phyloP scores from a whole-genome alignment of 768 basidiomycete species.

The Boletus huronensis region DNA sequence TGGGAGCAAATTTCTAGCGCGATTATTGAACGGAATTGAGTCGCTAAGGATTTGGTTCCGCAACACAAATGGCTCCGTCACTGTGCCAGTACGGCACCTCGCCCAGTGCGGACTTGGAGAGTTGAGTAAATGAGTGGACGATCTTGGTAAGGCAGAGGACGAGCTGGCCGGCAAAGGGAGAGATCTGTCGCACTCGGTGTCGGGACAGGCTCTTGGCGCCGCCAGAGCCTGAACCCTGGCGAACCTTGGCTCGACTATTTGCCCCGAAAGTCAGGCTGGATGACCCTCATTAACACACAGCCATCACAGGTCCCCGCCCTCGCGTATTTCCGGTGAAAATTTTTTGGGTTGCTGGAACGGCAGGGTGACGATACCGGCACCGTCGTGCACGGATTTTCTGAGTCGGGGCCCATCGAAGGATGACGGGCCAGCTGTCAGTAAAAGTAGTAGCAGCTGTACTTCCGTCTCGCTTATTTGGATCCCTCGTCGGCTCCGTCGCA shows the following conservation, averaged over 20 bases:
- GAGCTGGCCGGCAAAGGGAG: slow-evolving; percentile 12
- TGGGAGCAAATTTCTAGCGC: slow-evolving; percentile 33
- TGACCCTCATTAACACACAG: slow-evolving; percentile 36
- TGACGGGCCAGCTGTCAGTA: slow-evolving; percentile 4
- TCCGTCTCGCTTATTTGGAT: slow-evolving; percentile 13
- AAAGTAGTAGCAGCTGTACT: not conserved
- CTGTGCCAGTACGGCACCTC: slow-evolving; percentile 28
- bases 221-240: slow-evolving; percentile 30
- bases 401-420: not conserved
- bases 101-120: slow-evolving; percentile 20
- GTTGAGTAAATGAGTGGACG: slow-evolving; percentile 28
- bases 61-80: slow-evolving; percentile 32
- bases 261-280: slow-evolving; percentile 31
- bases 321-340: slow-evolving; percentile 37
- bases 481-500: slow-evolving; percentile 22
- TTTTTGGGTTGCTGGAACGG: slow-evolving; percentile 26
- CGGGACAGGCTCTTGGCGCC: slow-evolving; percentile 29
- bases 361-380: slow-evolving; percentile 15
- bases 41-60: slow-evolving; percentile 38
- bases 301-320: slow-evolving; percentile 38
- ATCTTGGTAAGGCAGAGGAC: slow-evolving; percentile 18
- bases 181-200: slow-evolving; percentile 16
- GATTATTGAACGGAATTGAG: slow-evolving; percentile 36
- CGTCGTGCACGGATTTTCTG: slow-evolving; percentile 6
- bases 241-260: slow-evolving; percentile 30